phyloP scores from a whole-genome alignment of 345 rosid genomes.

The Pseudoturritis turrita region DNA sequence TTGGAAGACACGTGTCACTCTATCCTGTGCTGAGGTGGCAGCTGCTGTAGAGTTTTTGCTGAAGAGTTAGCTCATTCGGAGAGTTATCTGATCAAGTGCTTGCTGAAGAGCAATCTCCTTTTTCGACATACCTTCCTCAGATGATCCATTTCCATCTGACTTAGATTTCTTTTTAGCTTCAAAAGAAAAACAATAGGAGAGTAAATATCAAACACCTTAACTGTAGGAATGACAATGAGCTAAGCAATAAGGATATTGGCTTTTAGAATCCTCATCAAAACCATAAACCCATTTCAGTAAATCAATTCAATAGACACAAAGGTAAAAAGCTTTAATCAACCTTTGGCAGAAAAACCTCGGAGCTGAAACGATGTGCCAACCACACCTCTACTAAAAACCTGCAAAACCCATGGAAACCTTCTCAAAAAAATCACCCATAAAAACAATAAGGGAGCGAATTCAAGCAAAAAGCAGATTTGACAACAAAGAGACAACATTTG shows the following conservation, averaged over 20 bases:
- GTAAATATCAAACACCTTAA: neutral
- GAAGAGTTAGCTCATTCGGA: too few relatives aligned
- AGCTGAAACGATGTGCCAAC: conserved; percentile 49
- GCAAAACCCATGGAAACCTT: conserved; percentile 21
- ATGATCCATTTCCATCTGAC: conserved; percentile 68
- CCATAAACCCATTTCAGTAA: neutral
- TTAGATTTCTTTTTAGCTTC: conserved; percentile 68
- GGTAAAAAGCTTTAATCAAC: conserved; percentile 31
- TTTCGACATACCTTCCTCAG: conserved; percentile 70
- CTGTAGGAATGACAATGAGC: neutral
- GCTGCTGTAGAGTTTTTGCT: too few relatives aligned
- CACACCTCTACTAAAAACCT: conserved; percentile 43
- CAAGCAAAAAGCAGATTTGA: neutral
- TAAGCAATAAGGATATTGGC: neutral
- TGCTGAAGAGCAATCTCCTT: conserved; percentile 83
- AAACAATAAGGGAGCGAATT: neutral
- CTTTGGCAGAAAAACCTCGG: conserved; percentile 60
- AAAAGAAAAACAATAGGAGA: conserved; percentile 11
- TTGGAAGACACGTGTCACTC: too few relatives aligned
- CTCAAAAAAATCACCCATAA: neutral
- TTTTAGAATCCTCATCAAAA: neutral
- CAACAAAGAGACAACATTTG: conserved; percentile 12
- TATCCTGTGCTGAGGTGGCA: too few relatives aligned
- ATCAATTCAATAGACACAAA: conserved; percentile 1
- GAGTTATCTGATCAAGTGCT: conserved; percentile 87